Percentiles rank a stretch among this genome's conserved stretches.
Conservation (phyloP, 108 stramenopile genomes). For the Discostella stelligeroides region DNA sequence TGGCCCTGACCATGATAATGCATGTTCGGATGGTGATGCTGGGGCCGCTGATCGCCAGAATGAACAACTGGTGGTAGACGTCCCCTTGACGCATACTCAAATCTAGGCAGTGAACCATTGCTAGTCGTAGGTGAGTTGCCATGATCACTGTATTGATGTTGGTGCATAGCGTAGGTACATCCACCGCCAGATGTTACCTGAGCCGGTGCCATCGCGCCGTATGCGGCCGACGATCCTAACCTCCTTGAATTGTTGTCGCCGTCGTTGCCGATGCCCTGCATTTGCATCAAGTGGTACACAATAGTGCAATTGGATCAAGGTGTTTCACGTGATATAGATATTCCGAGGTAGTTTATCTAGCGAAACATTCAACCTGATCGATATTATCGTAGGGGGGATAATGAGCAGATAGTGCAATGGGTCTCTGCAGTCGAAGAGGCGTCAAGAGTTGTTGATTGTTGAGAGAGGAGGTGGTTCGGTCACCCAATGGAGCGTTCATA, state of each 20-base stretch:
- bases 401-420: too few relatives aligned
- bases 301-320: too few relatives aligned
- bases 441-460: too few relatives aligned
- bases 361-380: too few relatives aligned
- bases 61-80: constrained; percentile 7
- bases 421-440: not conserved
- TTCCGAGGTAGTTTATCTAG: not conserved
- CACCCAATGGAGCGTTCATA: constrained; percentile 8
- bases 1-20: not conserved
- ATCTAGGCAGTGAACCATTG: not conserved
- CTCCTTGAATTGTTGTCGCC: not conserved
- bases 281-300: too few relatives aligned
- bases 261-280: not conserved
- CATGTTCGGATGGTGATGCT: constrained; percentile 3
- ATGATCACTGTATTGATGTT: not conserved
- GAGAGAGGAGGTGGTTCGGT: too few relatives aligned
- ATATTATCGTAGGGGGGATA: too few relatives aligned
- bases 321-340: not conserved
- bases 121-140: constrained; percentile 1
- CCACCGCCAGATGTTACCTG: not conserved
- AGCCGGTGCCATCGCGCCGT: not conserved
- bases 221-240: not conserved
- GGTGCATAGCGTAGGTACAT: constrained; percentile 13
- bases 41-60: not conserved
- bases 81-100: not conserved